Evolutionary conservation across 2,329 filamentous ascomycete genomes (phyloP), one percentile per base, ranked within the genome.

Genomic region (Corynespora cassiicola): DNA sequence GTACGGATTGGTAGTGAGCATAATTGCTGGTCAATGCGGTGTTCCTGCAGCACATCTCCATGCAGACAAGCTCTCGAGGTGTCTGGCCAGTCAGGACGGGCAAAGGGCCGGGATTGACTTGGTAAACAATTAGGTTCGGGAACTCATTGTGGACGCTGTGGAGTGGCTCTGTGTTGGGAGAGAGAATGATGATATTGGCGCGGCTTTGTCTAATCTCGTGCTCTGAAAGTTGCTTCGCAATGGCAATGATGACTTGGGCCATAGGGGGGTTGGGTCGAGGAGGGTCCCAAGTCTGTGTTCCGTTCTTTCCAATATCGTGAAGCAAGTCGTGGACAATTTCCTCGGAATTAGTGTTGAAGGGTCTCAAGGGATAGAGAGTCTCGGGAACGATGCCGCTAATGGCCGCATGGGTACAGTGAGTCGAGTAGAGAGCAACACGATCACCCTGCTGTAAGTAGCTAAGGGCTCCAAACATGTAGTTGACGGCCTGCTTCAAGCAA

Each of bases 201-300:
- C 51, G 55, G 16, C 39, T 39, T 6, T 36, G 9, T 18, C 49
- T 57, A 14, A 50, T 24, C 5, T 41, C 22, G 12, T 48, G 28
- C 6, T 22, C 31, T n/a, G 49, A 39, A 7, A 63, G 39, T 6
- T 55, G 55, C 32, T 44, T 57, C 3, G 48, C 47, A 15, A 65
- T 45, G 11, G 52, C 44, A 16, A 58, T 26, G 11, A 64, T 40
- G 21, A 63, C 54, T 5, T 62, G 52, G 9, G 46, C 30, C 55
- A 63, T 63, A 2, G 52, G 40, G 11, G 59, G 62, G 33, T 61
- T 62, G 2, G 59, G 59, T 7, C 56, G 61, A 19, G 54, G 50
- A 21, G 59, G 59, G 11, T 52, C 36, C 58, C 54, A 57, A 7
- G 42, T 28, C 31, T 64, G 62, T 12, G 48, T 50, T 20, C 58